A percentile compares a stretch with the other conserved stretches of the same genome.
phyloP scores from a whole-genome alignment of 108 stramenopile species.

The Fistulifera solaris region DNA sequence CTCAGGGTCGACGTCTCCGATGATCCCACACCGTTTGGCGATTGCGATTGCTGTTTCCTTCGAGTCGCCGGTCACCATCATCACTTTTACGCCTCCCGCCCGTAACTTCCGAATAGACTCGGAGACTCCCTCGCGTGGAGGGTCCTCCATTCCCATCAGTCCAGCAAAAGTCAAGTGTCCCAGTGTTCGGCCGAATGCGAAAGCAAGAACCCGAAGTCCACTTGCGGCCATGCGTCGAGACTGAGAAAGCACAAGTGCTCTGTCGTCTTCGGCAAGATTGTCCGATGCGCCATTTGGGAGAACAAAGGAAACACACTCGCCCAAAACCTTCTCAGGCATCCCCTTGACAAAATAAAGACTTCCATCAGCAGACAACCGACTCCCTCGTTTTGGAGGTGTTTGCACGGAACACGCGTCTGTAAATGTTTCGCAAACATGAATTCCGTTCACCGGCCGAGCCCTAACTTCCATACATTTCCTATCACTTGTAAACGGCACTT shows the following conservation, averaged over 20 bases:
- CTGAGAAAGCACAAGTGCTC: conserved; percentile 34
- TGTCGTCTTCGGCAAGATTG: conserved; percentile 43
- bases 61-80: conserved; percentile 97
- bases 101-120: conserved; percentile 72
- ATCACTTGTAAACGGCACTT: conserved; percentile 91
- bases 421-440: conserved; percentile 62
- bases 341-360: conserved; percentile 90
- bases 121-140: conserved; percentile 77
- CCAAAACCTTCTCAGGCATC: conserved; percentile 83
- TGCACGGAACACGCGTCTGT: conserved; percentile 17
- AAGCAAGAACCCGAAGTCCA: conserved; percentile 87
- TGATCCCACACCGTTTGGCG: conserved; percentile 78
- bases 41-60: conserved; percentile 93
- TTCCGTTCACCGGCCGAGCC: conserved; percentile 67
- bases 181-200: conserved; percentile 63
- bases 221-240: conserved; percentile 65
- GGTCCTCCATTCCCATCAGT: conserved; percentile 89
- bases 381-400: conserved; percentile 7
- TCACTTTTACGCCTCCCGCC: conserved; percentile 75
- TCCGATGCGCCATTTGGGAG: conserved; percentile 40
- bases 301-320: conserved; percentile 56
- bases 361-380: conserved; percentile 16
- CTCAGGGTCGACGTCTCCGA: conserved; percentile 23
- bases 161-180: conserved; percentile 74
- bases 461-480: conserved; percentile 93